phyloP scores from a whole-genome alignment of 371 early-diverging fungal species.

The Smittium culicis region DNA sequence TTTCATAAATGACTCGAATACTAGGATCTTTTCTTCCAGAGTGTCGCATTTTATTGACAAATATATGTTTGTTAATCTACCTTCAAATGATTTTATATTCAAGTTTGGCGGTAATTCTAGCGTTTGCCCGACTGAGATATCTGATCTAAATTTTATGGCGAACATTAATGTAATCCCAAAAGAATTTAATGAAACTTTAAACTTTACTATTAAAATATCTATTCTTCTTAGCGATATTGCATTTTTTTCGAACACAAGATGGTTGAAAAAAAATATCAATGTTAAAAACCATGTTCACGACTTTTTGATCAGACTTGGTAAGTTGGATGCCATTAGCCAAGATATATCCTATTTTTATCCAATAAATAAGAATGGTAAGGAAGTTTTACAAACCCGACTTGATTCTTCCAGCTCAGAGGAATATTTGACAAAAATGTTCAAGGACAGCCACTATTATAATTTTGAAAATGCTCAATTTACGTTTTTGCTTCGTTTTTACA shows the following conservation, averaged over 20 bases:
- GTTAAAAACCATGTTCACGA: background rate
- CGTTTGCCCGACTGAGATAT: background rate
- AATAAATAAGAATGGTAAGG: background rate
- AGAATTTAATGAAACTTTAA: background rate
- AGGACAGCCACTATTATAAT: background rate
- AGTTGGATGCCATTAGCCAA: too few relatives aligned
- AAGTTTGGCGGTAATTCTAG: background rate
- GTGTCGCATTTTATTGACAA: background rate
- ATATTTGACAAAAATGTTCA: too few relatives aligned
- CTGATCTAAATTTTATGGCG: background rate
- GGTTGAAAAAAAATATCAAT: background rate
- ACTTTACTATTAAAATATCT: background rate
- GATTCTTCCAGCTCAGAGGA: too few relatives aligned
- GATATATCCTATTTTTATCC: too few relatives aligned
- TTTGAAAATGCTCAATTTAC: background rate
- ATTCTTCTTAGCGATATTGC: background rate
- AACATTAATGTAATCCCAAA: background rate
- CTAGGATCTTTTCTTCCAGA: background rate
- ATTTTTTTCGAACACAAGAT: background rate
- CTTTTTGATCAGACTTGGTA: too few relatives aligned
- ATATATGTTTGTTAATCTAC: background rate
- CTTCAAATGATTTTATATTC: background rate
- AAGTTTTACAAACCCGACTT: too few relatives aligned
- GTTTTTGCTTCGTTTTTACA: background rate
- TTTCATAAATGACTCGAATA: background rate